phyloP scores from a whole-genome alignment of 805 yeast species.

The Metschnikowia anglica region DNA sequence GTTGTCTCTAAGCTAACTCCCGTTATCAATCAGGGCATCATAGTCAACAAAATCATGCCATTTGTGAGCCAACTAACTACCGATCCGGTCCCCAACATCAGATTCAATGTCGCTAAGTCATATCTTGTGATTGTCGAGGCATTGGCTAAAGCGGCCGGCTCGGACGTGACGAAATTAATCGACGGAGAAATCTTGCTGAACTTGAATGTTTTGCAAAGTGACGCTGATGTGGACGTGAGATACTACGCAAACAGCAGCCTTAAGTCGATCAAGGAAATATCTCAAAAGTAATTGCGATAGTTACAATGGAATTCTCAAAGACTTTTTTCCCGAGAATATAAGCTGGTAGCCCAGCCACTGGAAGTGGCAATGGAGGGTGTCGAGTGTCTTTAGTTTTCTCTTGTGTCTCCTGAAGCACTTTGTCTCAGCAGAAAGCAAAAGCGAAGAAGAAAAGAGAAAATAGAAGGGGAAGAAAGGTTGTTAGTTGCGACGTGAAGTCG shows the following conservation, averaged over 20 bases:
- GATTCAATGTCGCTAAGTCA: conserved; percentile 92
- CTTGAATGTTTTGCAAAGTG: conserved; percentile 63
- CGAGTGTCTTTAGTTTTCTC: too few species aligned
- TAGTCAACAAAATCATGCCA: conserved; percentile 70
- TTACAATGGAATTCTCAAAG: background rate
- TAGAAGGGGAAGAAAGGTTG: background rate
- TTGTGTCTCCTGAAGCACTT: too few species aligned
- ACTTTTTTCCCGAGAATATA: background rate
- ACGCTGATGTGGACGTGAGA: conserved; percentile 85
- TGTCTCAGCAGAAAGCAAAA: too few species aligned
- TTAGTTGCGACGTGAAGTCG: too few species aligned
- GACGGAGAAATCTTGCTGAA: conserved; percentile 56
- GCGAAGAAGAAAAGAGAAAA: background rate
- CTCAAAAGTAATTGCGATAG: conserved; percentile 3
- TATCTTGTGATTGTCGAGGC: conserved; percentile 60
- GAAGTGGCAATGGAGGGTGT: background rate
- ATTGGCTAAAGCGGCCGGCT: conserved; percentile 30
- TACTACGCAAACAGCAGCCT: conserved; percentile 74
- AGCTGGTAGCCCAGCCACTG: background rate
- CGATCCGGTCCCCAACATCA: conserved; percentile 91
- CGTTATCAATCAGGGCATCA: conserved; percentile 57
- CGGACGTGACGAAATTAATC: conserved; percentile 26
- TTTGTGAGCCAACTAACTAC: conserved; percentile 67
- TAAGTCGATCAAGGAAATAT: conserved; percentile 25
- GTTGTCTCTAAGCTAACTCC: conserved; percentile 82